A percentile compares a stretch with the other conserved stretches of the same genome.
Evolutionary conservation across 225 moss, liverwort and hornwort species (phyloP).

Genomic region (Climacium dendroides): DNA sequence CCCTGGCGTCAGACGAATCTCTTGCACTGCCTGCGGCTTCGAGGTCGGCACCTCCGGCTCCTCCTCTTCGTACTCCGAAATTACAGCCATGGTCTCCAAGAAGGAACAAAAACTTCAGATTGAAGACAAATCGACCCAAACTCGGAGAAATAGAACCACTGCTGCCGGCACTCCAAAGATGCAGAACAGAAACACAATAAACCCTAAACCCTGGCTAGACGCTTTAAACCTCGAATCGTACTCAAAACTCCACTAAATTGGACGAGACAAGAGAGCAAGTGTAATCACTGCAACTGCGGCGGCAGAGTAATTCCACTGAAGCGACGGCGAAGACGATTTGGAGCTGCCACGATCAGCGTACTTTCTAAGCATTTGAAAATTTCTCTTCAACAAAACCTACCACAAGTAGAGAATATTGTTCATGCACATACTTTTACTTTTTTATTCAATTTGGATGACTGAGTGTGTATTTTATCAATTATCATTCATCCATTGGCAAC

Average conservation of each 20-base stretch:
- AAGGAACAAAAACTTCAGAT: background rate
- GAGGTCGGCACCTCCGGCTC: slow-evolving; percentile 13
- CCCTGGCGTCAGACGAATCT: slow-evolving; percentile 13
- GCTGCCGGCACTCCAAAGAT: background rate
- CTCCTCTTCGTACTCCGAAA: slow-evolving; percentile 82
- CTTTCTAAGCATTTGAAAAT: background rate
- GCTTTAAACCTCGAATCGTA: background rate
- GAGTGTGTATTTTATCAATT: no score
- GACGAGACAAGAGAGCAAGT: background rate
- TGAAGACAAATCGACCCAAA: background rate
- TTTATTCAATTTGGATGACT: background rate
- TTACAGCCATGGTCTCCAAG: slow-evolving; percentile 56
- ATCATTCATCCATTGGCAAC: background rate
- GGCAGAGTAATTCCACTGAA: background rate
- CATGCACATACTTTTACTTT: background rate
- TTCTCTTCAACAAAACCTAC: background rate
- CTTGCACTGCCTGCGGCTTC: slow-evolving; percentile 2
- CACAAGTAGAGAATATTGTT: background rate
- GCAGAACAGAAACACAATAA: background rate
- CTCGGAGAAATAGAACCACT: background rate
- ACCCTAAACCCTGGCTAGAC: background rate
- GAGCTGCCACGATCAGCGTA: background rate
- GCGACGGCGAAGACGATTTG: background rate
- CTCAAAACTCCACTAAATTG: background rate
- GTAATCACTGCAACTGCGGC: background rate